Evolutionary conservation across 768 basidiomycete genomes (phyloP), one percentile per base, ranked within the genome.

Genomic region (Podaxis rugospora): DNA sequence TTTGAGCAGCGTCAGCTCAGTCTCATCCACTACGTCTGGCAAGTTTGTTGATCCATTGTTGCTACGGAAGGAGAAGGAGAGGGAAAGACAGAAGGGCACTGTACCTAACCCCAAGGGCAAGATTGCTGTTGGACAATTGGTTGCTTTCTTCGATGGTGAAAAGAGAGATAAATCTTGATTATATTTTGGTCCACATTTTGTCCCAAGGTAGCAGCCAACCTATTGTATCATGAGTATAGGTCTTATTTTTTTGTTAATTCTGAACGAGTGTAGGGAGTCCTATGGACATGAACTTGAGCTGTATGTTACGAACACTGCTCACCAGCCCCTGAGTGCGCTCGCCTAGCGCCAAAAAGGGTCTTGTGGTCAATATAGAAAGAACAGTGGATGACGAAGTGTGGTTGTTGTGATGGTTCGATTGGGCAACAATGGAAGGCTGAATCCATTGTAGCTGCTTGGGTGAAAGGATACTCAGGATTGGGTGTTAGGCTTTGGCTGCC

Each of bases 21-120:
- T 21, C 23, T 53, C 50, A 16, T 55, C 55, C 35, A 14, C 40
- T 13, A 47, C 42, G 16, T 44, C 56, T 42, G 71, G 72, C 27
- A 85, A 80, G 71, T 94, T 94, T 69, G 85, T 93, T 18, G 92
- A 94, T 68, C 92, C 92, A 49, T 75, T 93, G 50, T 72, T 88
- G 46, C 67, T 88, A 69, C 80, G 92, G 67, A 84, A 80, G 74
- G 81, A 82, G 72, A 80, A 77, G 56, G 78, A 74, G 46, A 76
- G 68, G 46, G 79, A 78, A 42, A 63, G 60, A 50, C 54, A 68
- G 57, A 63, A 49, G 56, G 68, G 62, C 54, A 62, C 66, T 63
- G 74, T 77, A 65, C 76, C 83, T 16, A 76, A 75, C 57, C 72
- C 83, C 59, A 65, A 69, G 69, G 84, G 78, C 56, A 92, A 92